Conservation (phyloP, 129 eudicot species). For the Kitagawia praeruptora region DNA sequence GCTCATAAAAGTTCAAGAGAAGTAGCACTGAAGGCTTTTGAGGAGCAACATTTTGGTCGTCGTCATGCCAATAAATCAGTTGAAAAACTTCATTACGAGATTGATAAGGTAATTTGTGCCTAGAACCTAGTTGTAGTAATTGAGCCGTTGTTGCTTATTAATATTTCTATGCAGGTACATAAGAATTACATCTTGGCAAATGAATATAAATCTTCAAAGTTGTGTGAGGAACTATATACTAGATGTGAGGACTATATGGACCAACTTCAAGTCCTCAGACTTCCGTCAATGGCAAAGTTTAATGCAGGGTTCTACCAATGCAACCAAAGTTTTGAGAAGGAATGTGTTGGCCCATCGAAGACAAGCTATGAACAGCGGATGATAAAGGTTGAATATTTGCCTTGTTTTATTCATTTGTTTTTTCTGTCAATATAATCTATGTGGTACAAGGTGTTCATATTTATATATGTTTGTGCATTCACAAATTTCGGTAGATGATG, state of each 20-base stretch:
- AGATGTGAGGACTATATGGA: conserved; percentile 95
- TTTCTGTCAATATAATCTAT: not conserved
- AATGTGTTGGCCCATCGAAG: conserved; percentile 94
- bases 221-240: conserved; percentile 76
- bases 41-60: conserved; percentile 92
- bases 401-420: not conserved
- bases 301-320: conserved; percentile 83
- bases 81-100: conserved; percentile 58
- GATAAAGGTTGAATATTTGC: conserved; percentile 53
- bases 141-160: conserved; percentile 1
- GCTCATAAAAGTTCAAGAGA: conserved; percentile 52
- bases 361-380: conserved; percentile 65
- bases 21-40: conserved; percentile 58
- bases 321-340: conserved; percentile 71
- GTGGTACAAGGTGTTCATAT: not conserved
- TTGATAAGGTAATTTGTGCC: conserved; percentile 51
- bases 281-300: conserved; percentile 98
- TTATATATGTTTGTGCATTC: conserved; percentile 1
- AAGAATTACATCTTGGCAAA: conserved; percentile 64
- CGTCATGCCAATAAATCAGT: conserved; percentile 86
- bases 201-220: conserved; percentile 70
- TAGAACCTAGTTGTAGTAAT: conserved; percentile 7
- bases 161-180: conserved; percentile 49
- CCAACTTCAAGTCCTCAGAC: conserved; percentile 86
- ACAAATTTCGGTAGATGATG: conserved; percentile 62